phyloP scores from a whole-genome alignment of 257 asterid species.

The Eucommia ulmoides region DNA sequence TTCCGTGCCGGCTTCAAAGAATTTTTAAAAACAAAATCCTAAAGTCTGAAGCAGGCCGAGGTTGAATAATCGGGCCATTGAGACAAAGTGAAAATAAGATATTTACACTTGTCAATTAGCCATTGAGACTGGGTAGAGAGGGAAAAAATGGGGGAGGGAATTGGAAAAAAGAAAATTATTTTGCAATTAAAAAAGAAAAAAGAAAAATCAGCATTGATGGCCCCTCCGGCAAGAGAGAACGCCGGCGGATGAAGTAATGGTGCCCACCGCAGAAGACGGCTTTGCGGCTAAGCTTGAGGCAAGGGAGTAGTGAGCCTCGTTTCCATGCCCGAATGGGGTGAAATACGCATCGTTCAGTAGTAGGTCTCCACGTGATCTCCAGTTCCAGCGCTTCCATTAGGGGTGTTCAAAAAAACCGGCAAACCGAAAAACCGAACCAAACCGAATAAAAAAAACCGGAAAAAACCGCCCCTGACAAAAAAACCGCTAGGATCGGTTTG shows the following conservation, averaged over 20 bases:
- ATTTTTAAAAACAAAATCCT: slow-evolving; percentile 15
- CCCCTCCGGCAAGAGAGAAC: slow-evolving; percentile 55
- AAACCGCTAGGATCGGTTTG: too few species aligned
- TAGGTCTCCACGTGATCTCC: slow-evolving; percentile 93
- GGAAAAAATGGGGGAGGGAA: slow-evolving; percentile 6
- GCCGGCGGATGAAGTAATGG: slow-evolving; percentile 66
- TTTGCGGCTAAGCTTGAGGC: slow-evolving; percentile 88
- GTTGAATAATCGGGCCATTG: slow-evolving; percentile 23
- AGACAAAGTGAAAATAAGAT: neutral
- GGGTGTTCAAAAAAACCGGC: too few species aligned
- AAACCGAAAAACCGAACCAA: too few species aligned
- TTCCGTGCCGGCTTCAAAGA: slow-evolving; percentile 20
- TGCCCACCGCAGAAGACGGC: slow-evolving; percentile 53
- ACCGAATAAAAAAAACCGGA: too few species aligned
- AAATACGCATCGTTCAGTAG: slow-evolving; percentile 87
- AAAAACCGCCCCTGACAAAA: too few species aligned
- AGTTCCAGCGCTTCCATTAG: slow-evolving; percentile 84
- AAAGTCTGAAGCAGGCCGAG: slow-evolving; percentile 32
- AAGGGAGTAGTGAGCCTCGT: slow-evolving; percentile 60
- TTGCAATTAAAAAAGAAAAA: too few species aligned
- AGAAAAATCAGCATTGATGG: slow-evolving; percentile 31
- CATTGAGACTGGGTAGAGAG: neutral
- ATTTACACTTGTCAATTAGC: neutral
- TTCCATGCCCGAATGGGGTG: slow-evolving; percentile 56
- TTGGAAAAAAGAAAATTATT: slow-evolving; percentile 5